Evolutionary conservation across 306 rosid species (phyloP), one percentile per base, ranked within the genome.

Genomic region (Quercus agrifolia): DNA sequence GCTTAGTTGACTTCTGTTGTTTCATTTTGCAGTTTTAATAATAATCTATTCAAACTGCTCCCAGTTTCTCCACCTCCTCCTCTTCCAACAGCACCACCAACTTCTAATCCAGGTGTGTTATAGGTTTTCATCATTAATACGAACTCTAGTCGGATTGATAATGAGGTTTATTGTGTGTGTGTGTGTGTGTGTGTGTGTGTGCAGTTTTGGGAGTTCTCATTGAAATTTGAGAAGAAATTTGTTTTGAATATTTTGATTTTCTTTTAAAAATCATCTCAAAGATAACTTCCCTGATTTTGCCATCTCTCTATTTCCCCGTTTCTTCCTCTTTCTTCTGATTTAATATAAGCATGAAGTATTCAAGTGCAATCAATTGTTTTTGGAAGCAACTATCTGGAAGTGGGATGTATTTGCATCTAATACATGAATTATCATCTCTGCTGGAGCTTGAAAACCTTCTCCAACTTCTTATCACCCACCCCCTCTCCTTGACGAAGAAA

Each of bases 1-100:
- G 10, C 71, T 83, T 80, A 72, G 54, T 82, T 88, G 59, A 82
- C 67, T 46, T 6, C 44, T 70, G 17, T 71, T 63, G 75, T 59
- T 79, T 55, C 81, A 33, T 76, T 75, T 74, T 68, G 81, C 93
- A 96, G 99, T 91, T 96, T 89, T 83, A 2, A 1, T 2, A 87
- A 91, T 78, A 96, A 96, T 83, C 55, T 0, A 1, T 80, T 96
- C 74, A 87, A 12, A 0, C 0, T 0, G 1, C 90, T 72, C 21
- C 81, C 83, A 27, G 25, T 0, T 68, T 0, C 79, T 73, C 94
- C 96, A 33, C 51, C 87, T 70, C 57, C 90, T 55, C 90, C 92
- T 71, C 0, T 75, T 76, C 28, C 91, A 82, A 89, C 84, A 15
- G 25, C 75, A 0, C 66, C 88, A 19, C 0, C 79, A 63, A 2